A percentile compares a stretch with the other conserved stretches of the same genome.
These are phyloP conservation scores for Rhodotorula graminis DNA, from an alignment of 768 basidiomycete genomes.

Conservation along the genomic window DNA sequence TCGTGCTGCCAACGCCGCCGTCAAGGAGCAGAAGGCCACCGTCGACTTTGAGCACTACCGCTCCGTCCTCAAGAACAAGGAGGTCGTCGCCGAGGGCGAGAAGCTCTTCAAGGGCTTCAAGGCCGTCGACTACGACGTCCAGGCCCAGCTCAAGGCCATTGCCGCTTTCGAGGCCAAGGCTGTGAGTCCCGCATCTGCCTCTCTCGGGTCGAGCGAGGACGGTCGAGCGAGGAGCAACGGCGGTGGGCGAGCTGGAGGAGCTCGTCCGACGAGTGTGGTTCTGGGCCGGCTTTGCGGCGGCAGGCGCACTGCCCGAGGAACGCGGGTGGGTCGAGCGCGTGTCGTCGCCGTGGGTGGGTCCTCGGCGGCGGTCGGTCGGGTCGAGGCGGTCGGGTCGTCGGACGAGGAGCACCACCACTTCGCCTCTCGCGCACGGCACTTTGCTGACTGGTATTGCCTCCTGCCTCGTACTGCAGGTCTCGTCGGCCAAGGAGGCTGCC, in stretches of 20 bases:
- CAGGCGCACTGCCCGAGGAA: too few relatives aligned
- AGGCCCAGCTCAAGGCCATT: constrained; percentile 84
- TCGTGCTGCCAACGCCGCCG: constrained; percentile 63
- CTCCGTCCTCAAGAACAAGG: constrained; percentile 82
- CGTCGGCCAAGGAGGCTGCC: constrained; percentile 81
- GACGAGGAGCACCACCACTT: background rate
- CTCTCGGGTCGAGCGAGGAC: background rate
- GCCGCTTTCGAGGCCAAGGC: constrained; percentile 95
- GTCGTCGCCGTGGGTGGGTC: too few relatives aligned
- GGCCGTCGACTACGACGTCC: constrained; percentile 88
- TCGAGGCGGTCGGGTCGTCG: background rate
- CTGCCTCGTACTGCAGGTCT: constrained; percentile 55
- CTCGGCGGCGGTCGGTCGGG: background rate
- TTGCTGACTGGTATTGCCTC: background rate
- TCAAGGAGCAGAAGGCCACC: constrained; percentile 54
- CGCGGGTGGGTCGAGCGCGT: too few relatives aligned
- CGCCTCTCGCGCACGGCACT: background rate
- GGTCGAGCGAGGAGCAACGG: background rate
- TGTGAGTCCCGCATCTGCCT: constrained; percentile 53
- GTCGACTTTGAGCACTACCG: constrained; percentile 91
- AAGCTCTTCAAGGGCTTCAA: constrained; percentile 83
- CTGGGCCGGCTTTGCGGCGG: too few relatives aligned
- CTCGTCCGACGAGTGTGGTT: too few relatives aligned
- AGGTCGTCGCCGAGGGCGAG: constrained; percentile 86
- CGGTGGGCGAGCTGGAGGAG: background rate